Conservation (phyloP, 1,284 basidiomycete genomes). For the Melampsora larici-populina region DNA sequence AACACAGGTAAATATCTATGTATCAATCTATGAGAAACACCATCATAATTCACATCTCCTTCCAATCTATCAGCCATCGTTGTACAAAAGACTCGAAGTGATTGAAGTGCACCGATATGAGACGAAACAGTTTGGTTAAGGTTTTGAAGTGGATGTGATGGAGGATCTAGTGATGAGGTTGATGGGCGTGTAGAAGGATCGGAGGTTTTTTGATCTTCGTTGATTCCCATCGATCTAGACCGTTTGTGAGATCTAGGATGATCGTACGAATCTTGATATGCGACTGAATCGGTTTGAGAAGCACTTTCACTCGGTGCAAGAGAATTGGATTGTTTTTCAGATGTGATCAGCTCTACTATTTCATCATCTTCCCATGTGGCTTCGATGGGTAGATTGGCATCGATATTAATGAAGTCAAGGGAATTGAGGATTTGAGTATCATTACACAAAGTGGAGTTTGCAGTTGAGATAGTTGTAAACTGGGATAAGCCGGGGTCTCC, state of each 20-base stretch:
- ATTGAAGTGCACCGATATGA: constrained; percentile 24
- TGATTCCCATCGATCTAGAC: too few species aligned
- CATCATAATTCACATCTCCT: neutral
- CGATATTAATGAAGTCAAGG: constrained; percentile 34
- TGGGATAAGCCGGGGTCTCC: constrained; percentile 7
- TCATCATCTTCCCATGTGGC: constrained; percentile 24
- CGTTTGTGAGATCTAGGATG: neutral
- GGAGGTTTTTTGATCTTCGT: too few species aligned
- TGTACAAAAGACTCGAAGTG: constrained; percentile 13
- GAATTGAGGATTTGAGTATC: constrained; percentile 24
- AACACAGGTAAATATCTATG: constrained; percentile 22
- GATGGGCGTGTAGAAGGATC: neutral
- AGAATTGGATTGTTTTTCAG: neutral
- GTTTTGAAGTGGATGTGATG: neutral
- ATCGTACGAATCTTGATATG: neutral
- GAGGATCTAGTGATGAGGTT: neutral
- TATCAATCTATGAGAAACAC: neutral
- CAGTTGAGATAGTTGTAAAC: constrained; percentile 2
- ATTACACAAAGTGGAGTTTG: neutral
- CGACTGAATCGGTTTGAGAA: neutral
- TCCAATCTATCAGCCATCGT: neutral
- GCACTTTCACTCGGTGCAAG: neutral
- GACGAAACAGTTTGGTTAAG: too few species aligned
- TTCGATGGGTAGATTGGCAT: constrained; percentile 25
- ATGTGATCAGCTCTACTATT: constrained; percentile 21